Evolutionary conservation across 2,329 filamentous ascomycete species (phyloP).

Genomic region (Beauveria sp.): DNA sequence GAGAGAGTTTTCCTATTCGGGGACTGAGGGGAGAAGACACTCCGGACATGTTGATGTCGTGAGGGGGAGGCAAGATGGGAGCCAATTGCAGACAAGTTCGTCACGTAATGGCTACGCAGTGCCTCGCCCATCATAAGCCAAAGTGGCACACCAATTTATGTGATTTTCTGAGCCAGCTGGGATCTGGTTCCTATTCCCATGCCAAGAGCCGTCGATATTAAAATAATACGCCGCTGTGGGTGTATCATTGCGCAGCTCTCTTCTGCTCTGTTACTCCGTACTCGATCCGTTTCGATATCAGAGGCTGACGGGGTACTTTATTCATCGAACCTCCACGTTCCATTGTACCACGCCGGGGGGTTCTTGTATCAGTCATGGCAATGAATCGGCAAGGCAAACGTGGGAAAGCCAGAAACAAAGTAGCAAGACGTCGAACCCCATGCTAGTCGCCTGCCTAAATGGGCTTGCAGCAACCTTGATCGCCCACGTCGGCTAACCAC

Average conservation of each 20-base stretch:
- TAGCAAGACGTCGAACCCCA: not conserved
- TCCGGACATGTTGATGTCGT: not conserved
- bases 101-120: not conserved
- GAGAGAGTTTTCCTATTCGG: not conserved
- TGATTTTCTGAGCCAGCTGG: not conserved
- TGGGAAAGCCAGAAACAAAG: no score
- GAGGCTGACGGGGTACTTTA: no score
- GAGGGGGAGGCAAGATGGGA: not conserved
- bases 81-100: not conserved
- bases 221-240: not conserved
- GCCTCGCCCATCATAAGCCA: not conserved
- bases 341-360: not conserved
- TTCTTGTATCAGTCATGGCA: no score
- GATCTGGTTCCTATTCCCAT: not conserved
- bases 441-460: conserved; percentile 5
- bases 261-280: no score
- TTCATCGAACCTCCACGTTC: not conserved
- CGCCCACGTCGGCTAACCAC: not conserved
- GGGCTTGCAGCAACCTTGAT: conserved; percentile 2
- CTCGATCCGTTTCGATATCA: no score
- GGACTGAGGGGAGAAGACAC: not conserved
- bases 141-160: not conserved
- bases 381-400: no score
- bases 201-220: not conserved
- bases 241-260: no score